These are phyloP conservation scores for Pseudomassariella vexata DNA, from an alignment of 2,329 filamentous ascomycete genomes.

Conservation along the genomic window DNA sequence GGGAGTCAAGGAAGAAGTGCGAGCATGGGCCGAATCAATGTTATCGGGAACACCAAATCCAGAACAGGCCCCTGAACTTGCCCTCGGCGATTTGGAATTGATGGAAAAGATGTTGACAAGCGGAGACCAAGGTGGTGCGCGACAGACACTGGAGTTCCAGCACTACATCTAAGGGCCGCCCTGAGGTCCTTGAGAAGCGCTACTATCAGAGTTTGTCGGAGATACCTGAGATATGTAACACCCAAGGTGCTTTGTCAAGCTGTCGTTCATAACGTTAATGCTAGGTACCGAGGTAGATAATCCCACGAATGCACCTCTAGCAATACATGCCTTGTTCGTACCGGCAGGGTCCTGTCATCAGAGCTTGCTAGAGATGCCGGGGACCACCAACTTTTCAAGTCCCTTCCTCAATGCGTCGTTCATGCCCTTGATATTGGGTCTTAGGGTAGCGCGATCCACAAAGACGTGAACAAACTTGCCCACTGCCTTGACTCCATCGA, in stretches of 20 bases:
- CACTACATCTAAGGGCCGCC: conserved; percentile 13
- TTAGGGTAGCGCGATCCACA: conserved; percentile 67
- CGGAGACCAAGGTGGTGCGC: conserved; percentile 35
- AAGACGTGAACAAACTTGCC: conserved; percentile 86
- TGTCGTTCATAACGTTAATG: too few species aligned
- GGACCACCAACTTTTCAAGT: conserved; percentile 48
- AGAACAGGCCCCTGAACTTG: conserved; percentile 51
- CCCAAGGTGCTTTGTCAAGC: too few species aligned
- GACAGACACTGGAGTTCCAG: conserved; percentile 34
- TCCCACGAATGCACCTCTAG: too few species aligned
- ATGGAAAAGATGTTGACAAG: conserved; percentile 46
- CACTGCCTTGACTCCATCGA: conserved; percentile 72
- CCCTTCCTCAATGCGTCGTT: conserved; percentile 49
- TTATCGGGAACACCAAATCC: conserved; percentile 38
- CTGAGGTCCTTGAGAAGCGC: too few species aligned
- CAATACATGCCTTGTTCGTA: too few species aligned
- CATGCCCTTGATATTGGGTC: conserved; percentile 64
- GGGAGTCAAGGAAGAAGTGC: conserved; percentile 55
- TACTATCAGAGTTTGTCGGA: too few species aligned
- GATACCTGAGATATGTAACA: too few species aligned
- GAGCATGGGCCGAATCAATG: conserved; percentile 53
- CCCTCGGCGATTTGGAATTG: conserved; percentile 55
- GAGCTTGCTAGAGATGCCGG: conserved; percentile 19
- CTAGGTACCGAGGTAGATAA: too few species aligned
- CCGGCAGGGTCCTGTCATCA: too few species aligned